These are phyloP conservation scores for Lomentospora prolificans DNA, from an alignment of 2,329 filamentous ascomycete genomes.

Conservation along the genomic window DNA sequence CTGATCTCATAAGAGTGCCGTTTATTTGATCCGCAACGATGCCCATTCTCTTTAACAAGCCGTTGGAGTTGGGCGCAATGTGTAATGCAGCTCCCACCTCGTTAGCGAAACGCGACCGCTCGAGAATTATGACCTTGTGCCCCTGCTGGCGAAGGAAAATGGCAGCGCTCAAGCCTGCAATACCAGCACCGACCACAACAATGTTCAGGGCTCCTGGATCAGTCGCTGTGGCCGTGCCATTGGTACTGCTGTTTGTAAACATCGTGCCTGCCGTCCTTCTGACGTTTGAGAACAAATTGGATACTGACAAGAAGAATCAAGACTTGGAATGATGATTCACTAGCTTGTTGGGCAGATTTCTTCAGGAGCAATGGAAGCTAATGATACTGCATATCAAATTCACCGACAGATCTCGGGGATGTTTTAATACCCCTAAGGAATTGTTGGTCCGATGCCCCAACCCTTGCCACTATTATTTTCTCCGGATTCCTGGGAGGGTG, in stretches of 20 bases:
- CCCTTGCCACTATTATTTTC: too few relatives aligned
- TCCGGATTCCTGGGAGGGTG: too few relatives aligned
- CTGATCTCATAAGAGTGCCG: conserved; percentile 20
- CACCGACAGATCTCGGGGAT: too few relatives aligned
- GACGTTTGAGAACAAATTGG: too few relatives aligned
- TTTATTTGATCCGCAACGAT: conserved; percentile 27
- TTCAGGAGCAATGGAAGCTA: too few relatives aligned
- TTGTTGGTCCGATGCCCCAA: too few relatives aligned
- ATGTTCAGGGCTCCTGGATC: conserved; percentile 15
- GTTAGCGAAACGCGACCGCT: conserved; percentile 25
- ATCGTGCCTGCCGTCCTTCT: too few relatives aligned
- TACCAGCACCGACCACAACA: conserved; percentile 25
- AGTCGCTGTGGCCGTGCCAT: background rate
- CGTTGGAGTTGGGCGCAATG: conserved; percentile 36
- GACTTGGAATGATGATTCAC: too few relatives aligned
- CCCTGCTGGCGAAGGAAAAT: conserved; percentile 24
- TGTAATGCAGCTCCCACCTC: conserved; percentile 29
- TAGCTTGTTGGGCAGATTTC: too few relatives aligned
- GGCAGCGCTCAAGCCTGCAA: conserved; percentile 25
- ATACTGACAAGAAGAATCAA: background rate
- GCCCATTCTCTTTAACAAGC: conserved; percentile 34
- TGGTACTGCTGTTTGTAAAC: background rate
- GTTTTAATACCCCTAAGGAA: too few relatives aligned
- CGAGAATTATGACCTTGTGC: conserved; percentile 24
- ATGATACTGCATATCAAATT: too few relatives aligned